Evolutionary conservation across 192 early-diverging fungal genomes (phyloP), one percentile per base, ranked within the genome.

Genomic region (Bifiguratus adelaidae): DNA sequence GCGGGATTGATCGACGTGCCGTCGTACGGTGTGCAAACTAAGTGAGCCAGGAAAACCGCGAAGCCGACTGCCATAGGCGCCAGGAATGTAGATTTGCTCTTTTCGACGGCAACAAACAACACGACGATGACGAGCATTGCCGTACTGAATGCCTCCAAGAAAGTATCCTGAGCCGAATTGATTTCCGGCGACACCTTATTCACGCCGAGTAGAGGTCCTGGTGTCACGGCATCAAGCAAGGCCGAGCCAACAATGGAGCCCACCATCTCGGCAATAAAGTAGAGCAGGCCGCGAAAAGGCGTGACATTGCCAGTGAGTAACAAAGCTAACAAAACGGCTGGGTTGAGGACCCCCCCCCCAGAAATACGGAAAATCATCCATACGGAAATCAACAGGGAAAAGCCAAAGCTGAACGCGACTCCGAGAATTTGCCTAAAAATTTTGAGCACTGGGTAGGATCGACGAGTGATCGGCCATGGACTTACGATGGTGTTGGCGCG

Each of bases 1-100:
- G 80, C 82, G 12, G 80, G 82, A 59, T 85, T 85, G 38, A 85
- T 56, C 18, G 68, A 66, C n/a, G 74, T 72, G 33, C 66, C 62
- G 23, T 60, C 54, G 42, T 58, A 44, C 43, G 49, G 38, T 18
- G 27, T 28, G 27, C 7, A 15, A 13, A 15, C 21, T 4, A 52
- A 7, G 13, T 38, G 40, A 7, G 50, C 40, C 11, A 52, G 18
- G 16, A 52, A 52, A 25, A 52, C 40, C 8, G 41, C 0, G 11
- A 52, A 36, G 18, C 50, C 51, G 18, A 52, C 32, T 12, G 7
- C 51, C n/a, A 52, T 19, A 19, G 51, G 29, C 2, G 41, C 51
- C 3, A 30, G 13, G 30, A 33, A 45, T 32, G 18, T 6, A 20
- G 37, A 11, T 3, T 41, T 30, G 7, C 21, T 0, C 2, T 44